A percentile compares a stretch with the other conserved stretches of the same genome.
These are phyloP conservation scores for Penicillium riverlandense DNA, from an alignment of 495 filamentous ascomycete genomes.

Conservation along the genomic window DNA sequence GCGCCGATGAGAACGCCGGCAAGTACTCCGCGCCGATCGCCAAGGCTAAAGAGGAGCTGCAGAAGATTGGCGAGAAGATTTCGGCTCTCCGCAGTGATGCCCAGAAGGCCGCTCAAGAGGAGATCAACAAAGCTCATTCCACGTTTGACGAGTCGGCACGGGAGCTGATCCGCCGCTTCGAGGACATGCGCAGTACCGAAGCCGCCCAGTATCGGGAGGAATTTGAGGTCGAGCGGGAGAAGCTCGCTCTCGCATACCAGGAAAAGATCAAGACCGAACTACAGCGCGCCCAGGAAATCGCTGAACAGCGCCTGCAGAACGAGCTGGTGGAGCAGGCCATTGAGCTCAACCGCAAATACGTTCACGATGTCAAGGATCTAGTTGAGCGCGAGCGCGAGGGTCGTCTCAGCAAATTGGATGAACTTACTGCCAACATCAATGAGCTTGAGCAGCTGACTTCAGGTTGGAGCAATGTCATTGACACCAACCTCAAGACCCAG, in stretches of 20 bases:
- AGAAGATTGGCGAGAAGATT: conserved; percentile 68
- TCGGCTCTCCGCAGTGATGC: conserved; percentile 57
- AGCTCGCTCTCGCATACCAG: conserved; percentile 65
- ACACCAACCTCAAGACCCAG: conserved; percentile 85
- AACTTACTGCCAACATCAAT: conserved; percentile 65
- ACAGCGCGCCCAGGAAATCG: conserved; percentile 62
- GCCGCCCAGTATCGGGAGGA: conserved; percentile 77
- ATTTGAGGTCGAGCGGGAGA: conserved; percentile 81
- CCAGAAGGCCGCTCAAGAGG: conserved; percentile 64
- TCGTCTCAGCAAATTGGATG: conserved; percentile 75
- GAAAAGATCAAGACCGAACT: conserved; percentile 70
- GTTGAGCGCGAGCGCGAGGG: conserved; percentile 87
- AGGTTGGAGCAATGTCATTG: conserved; percentile 80
- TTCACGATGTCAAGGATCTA: conserved; percentile 64
- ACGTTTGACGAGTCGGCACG: conserved; percentile 78
- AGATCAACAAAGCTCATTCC: conserved; percentile 61
- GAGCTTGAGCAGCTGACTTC: conserved; percentile 80
- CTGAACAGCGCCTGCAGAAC: conserved; percentile 75
- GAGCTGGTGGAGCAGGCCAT: conserved; percentile 87
- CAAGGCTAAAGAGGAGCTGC: conserved; percentile 79
- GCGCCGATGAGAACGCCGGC: conserved; percentile 63
- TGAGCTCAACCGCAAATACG: conserved; percentile 74
- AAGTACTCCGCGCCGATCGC: conserved; percentile 69
- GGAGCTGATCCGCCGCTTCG: conserved; percentile 63
- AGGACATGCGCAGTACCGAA: conserved; percentile 63